Percentiles rank a stretch among this genome's conserved stretches.
Conservation (phyloP, 345 rosid genomes). For the Eucalyptus shirleyi region DNA sequence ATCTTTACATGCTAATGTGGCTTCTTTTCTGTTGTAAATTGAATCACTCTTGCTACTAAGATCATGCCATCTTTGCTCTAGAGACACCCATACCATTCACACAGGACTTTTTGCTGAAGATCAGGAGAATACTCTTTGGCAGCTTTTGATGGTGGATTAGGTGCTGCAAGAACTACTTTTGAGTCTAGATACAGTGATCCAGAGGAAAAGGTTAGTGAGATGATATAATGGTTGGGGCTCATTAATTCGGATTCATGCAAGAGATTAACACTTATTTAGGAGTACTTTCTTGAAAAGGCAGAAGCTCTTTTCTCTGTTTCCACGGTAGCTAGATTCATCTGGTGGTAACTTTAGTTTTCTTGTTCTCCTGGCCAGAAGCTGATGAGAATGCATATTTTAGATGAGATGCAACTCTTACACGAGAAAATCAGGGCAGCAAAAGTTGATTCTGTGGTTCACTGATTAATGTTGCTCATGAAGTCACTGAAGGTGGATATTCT, state of each 20-base stretch:
- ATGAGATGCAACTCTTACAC: slow-evolving; percentile 17
- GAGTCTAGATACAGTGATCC: slow-evolving; percentile 10
- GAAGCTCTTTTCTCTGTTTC: background rate
- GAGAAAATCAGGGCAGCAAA: slow-evolving; percentile 18
- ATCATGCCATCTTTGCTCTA: background rate
- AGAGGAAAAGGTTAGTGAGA: slow-evolving; percentile 20
- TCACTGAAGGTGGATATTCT: slow-evolving; percentile 25
- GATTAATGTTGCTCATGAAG: slow-evolving; percentile 25
- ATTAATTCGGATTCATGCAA: background rate
- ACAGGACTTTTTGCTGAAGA: background rate
- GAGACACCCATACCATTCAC: background rate
- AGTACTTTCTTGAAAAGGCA: background rate
- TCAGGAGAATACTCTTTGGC: background rate
- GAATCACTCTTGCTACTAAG: background rate
- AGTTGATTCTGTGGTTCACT: slow-evolving; percentile 20
- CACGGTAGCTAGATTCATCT: background rate
- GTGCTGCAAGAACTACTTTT: slow-evolving; percentile 8
- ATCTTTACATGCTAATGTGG: background rate
- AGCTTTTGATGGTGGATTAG: slow-evolving; percentile 9
- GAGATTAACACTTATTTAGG: background rate
- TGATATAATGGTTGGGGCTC: background rate
- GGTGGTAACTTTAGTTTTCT: background rate
- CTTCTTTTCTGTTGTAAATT: background rate
- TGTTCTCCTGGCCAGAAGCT: slow-evolving; percentile 14
- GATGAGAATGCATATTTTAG: slow-evolving; percentile 15